These are phyloP conservation scores for Carex pumila DNA, from an alignment of 176 grass and related monocot species.

Conservation along the genomic window DNA sequence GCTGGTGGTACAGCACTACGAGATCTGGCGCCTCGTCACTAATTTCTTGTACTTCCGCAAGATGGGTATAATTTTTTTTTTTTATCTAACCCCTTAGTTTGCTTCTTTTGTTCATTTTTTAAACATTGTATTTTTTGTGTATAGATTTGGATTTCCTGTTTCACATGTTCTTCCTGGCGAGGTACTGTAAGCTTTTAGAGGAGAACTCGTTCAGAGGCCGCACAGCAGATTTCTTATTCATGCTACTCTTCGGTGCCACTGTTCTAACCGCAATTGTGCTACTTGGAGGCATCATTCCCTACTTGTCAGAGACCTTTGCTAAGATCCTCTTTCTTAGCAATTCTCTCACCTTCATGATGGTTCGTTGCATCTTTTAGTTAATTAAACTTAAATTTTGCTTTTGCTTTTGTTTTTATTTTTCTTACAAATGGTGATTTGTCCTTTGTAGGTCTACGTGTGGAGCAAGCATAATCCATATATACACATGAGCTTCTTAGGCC, in stretches of 20 bases:
- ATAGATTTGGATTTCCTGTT: constrained; percentile 99
- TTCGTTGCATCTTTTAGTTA: constrained; percentile 15
- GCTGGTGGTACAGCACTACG: constrained; percentile 66
- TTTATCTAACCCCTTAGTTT: background rate
- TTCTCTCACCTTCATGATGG: constrained; percentile 99
- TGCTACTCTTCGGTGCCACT: constrained; percentile 96
- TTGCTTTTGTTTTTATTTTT: background rate
- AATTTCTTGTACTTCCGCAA: constrained; percentile 99
- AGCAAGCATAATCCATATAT: constrained; percentile 99
- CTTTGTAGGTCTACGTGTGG: constrained; percentile 92
- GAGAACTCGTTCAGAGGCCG: constrained; percentile 98
- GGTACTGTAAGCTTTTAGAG: constrained; percentile 97
- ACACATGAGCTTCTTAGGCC: constrained; percentile 95
- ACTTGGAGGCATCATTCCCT: constrained; percentile 95
- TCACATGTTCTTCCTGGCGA: constrained; percentile 98
- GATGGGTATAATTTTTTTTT: constrained; percentile 60
- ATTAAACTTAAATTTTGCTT: background rate
- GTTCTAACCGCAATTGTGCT: constrained; percentile 83
- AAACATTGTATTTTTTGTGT: background rate
- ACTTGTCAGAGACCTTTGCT: constrained; percentile 81
- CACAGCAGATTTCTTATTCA: constrained; percentile 97
- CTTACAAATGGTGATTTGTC: background rate
- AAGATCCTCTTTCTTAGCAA: constrained; percentile 97
- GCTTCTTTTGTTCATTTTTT: constrained; percentile 8
- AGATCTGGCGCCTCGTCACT: constrained; percentile 99